phyloP scores from a whole-genome alignment of 352 stramenopile genomes.

The Phytophthora megakarya region DNA sequence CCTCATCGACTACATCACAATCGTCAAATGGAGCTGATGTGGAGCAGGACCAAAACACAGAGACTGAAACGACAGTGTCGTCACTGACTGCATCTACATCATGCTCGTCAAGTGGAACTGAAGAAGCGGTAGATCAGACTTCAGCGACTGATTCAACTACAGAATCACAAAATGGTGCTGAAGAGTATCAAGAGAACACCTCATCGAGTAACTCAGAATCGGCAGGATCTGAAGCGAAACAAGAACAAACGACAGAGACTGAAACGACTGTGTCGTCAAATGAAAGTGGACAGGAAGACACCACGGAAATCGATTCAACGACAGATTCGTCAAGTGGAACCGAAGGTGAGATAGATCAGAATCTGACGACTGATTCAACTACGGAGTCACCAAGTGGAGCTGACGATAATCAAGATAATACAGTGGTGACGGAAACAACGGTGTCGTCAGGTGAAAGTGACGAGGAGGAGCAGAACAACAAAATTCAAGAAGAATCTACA shows the following conservation, averaged over 20 bases:
- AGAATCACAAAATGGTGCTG: too few species aligned
- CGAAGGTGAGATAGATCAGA: background rate
- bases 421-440: background rate
- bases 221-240: too few species aligned
- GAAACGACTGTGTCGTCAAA: background rate
- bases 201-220: too few species aligned
- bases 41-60: too few species aligned
- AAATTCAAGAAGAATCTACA: too few species aligned
- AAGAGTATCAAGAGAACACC: background rate
- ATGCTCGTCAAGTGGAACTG: background rate
- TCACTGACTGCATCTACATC: background rate
- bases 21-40: too few species aligned
- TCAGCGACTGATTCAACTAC: background rate
- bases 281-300: background rate
- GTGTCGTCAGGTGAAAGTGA: conserved; percentile 6
- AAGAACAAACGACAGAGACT: too few species aligned
- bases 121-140: background rate
- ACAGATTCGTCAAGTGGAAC: background rate
- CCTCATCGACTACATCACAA: too few species aligned
- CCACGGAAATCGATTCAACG: too few species aligned
- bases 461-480: background rate
- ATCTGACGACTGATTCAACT: background rate
- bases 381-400: background rate
- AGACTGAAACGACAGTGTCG: too few species aligned
- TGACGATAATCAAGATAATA: background rate